Evolutionary conservation across 768 basidiomycete species (phyloP), one percentile per base, ranked within the genome.

Genomic region (Coprinellus aureogranulatus): DNA sequence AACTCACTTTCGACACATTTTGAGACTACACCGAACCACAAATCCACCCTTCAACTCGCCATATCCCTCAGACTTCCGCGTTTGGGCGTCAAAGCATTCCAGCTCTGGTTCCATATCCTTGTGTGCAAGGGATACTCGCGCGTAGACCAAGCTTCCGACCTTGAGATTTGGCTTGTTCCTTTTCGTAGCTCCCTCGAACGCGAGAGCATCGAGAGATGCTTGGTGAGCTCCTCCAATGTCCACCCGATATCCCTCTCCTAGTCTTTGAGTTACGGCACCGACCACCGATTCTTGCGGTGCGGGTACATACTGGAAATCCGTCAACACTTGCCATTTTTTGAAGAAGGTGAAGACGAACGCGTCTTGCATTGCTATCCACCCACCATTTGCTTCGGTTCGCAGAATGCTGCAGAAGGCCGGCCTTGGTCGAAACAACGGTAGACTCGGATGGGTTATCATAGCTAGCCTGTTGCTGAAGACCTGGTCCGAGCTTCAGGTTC

Each of bases 71-170:
- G 94, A 77, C 72, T 97, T 98, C 61, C 85, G 87, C 25, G 92
- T 93, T 64, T 94, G 89, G 1, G 93, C 91, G 66, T 98, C 92
- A 64, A 97, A 92, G 70, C 97, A 99, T 68, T 97, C 94, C 9
- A 99, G 76, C 67, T 99, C 97, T 1, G 97, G 95, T 55, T 99
- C 97, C 91, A 98, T 95, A 70, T 98, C 95, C 66, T 94, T 91
- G 67, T 95, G 93, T 4, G 97, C 94, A 22, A 96, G 76, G 14
- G 94, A 94, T 28, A 99, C 88, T 25, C 95, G 85, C 0, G 94
- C 94, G 69, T 96, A 98, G 1, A 99, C 82, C 30, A 98, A 73
- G 3, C 89, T 84, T 27, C 96, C 96, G 46, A 98, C 87, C 78
- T 95, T 98, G 57, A 99, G 80, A 71, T 92, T 93, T 27, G 96